Evolutionary conservation across 2,329 filamentous ascomycete species (phyloP).

Genomic region (Epichloe scottii): DNA sequence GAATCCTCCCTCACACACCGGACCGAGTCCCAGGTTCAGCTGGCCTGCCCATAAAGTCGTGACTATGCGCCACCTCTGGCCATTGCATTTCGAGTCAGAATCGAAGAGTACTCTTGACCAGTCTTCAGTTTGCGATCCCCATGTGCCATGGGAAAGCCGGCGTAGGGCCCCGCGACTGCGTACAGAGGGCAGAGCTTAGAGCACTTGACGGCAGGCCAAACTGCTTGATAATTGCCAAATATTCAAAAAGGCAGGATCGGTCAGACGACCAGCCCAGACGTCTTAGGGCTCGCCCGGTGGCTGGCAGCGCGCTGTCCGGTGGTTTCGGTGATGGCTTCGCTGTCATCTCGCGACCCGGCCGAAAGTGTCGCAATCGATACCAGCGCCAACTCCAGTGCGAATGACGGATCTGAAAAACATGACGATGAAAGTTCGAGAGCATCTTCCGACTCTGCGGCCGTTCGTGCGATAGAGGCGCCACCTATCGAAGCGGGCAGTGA

Average conservation of each 20-base stretch:
- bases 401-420: neutral
- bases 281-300: neutral
- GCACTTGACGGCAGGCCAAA: too few species aligned
- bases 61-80: neutral
- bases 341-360: neutral
- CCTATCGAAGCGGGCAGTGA: neutral
- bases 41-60: neutral
- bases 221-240: too few species aligned
- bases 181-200: too few species aligned
- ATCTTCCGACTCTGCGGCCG: neutral
- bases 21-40: neutral
- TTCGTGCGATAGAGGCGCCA: slow-evolving; percentile 1
- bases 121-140: too few species aligned
- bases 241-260: too few species aligned
- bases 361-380: neutral
- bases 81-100: neutral
- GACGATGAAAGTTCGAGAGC: neutral
- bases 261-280: neutral
- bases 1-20: neutral
- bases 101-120: too few species aligned
- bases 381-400: neutral
- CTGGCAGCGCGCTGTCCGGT: neutral
- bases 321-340: neutral
- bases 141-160: too few species aligned
- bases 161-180: too few species aligned